phyloP scores from a whole-genome alignment of 225 moss, liverwort and hornwort genomes.

The Asterella californica region DNA sequence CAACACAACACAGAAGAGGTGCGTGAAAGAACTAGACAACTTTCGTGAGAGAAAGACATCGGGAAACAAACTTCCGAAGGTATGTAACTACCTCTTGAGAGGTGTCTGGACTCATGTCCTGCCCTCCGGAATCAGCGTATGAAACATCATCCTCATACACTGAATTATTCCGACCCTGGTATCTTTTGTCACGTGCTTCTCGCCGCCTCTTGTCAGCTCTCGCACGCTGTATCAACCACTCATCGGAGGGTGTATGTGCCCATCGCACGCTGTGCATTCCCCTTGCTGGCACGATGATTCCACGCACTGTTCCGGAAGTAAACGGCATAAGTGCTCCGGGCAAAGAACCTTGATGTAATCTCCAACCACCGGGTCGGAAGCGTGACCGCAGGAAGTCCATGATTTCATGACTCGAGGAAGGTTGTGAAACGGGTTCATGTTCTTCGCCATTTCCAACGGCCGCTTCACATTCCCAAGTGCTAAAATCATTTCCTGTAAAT shows the following conservation, averaged over 20 bases:
- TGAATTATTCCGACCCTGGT: slow-evolving; percentile 21
- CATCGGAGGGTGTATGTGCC: slow-evolving; percentile 36
- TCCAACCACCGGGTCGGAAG: neutral
- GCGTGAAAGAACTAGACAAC: neutral
- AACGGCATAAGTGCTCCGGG: neutral
- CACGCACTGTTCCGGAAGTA: neutral
- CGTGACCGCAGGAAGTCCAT: neutral
- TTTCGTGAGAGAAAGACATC: neutral
- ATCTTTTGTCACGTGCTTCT: slow-evolving; percentile 27
- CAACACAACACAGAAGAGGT: neutral
- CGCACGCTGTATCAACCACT: slow-evolving; percentile 45
- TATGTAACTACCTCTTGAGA: slow-evolving; percentile 49
- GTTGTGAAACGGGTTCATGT: slow-evolving; percentile 4
- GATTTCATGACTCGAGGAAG: slow-evolving; percentile 9
- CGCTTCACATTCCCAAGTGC: neutral
- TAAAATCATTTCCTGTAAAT: neutral
- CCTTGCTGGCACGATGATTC: neutral
- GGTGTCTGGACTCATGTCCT: slow-evolving; percentile 34
- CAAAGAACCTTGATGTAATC: neutral
- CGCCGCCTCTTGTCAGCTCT: slow-evolving; percentile 47
- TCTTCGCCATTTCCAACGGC: neutral
- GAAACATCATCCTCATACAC: slow-evolving; percentile 24
- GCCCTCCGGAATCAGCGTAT: slow-evolving; percentile 30
- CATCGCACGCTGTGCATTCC: slow-evolving; percentile 17
- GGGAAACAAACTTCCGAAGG: neutral